phyloP scores from a whole-genome alignment of 2,329 filamentous ascomycete species.

The Epichloe bromicola region DNA sequence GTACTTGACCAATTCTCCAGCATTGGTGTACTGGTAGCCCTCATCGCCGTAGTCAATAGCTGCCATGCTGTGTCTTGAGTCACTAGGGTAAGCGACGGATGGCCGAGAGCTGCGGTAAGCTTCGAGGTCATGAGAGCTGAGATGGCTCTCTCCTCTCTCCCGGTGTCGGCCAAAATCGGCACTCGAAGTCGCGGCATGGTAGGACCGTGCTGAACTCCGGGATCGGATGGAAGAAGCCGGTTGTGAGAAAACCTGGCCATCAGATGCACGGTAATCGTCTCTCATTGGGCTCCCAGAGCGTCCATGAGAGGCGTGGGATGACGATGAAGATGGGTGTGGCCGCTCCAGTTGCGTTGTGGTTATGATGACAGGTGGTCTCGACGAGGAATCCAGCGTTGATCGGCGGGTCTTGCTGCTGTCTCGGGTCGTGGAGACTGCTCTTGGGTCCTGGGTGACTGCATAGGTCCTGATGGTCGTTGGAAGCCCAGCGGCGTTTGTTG shows the following conservation, averaged over 20 bases:
- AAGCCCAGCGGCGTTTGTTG: conserved; percentile 21
- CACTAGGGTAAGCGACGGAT: conserved; percentile 30
- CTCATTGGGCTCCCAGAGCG: conserved; percentile 33
- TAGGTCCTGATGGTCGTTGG: conserved; percentile 41
- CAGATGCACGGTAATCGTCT: conserved; percentile 39
- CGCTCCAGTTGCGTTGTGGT: conserved; percentile 37
- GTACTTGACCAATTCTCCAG: conserved; percentile 47
- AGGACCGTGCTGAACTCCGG: conserved; percentile 32
- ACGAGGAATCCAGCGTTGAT: conserved; percentile 36
- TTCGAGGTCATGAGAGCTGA: conserved; percentile 27
- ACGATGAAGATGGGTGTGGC: conserved; percentile 24
- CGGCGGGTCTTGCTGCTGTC: conserved; percentile 36
- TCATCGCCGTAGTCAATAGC: conserved; percentile 43
- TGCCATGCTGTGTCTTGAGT: conserved; percentile 29
- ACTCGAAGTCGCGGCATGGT: conserved; percentile 35
- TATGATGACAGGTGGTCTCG: conserved; percentile 42
- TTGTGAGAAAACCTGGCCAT: conserved; percentile 39
- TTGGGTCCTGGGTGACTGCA: conserved; percentile 39
- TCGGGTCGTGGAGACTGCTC: conserved; percentile 34
- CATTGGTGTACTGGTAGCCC: conserved; percentile 51
- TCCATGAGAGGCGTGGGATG: conserved; percentile 24
- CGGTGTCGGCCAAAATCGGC: conserved; percentile 38
- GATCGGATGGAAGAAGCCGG: conserved; percentile 45
- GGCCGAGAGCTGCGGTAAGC: conserved; percentile 34
- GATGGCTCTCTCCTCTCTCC: conserved; percentile 34